phyloP scores from a whole-genome alignment of 78 protist genomes.

The Dictyostelium discoideum region DNA sequence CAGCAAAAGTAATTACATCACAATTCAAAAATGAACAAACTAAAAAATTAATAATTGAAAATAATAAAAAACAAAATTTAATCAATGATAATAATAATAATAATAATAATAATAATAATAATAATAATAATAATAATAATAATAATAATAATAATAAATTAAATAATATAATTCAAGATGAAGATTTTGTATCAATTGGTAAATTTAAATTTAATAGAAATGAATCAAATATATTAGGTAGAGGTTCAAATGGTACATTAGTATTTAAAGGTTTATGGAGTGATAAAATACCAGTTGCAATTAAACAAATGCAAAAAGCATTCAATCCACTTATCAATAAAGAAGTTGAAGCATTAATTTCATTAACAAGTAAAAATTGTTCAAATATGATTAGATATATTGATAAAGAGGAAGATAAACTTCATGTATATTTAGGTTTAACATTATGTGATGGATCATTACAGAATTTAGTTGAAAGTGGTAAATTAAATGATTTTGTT shows the following conservation, averaged over 20 bases:
- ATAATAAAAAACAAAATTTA: background rate
- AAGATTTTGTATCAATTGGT: conserved; percentile 32
- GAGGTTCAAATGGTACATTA: conserved; percentile 71
- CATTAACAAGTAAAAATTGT: conserved; percentile 25
- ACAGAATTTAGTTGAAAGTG: conserved; percentile 20
- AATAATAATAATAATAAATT: background rate
- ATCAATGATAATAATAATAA: background rate
- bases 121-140: background rate
- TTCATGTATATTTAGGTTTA: conserved; percentile 48
- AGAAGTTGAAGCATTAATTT: conserved; percentile 28
- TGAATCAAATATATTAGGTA: conserved; percentile 17
- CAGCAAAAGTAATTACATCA: background rate
- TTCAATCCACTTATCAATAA: conserved; percentile 12
- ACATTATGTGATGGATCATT: conserved; percentile 49
- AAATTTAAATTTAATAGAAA: conserved; percentile 56
- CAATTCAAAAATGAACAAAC: too few relatives aligned
- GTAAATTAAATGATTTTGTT: background rate
- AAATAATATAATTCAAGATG: background rate
- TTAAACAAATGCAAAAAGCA: conserved; percentile 63
- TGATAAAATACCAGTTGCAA: conserved; percentile 54
- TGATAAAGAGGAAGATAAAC: conserved; percentile 62
- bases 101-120: background rate
- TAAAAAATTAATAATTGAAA: background rate
- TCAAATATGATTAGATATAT: conserved; percentile 49
- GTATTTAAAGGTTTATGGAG: conserved; percentile 56